These are phyloP conservation scores for Inga laurina DNA, from an alignment of 306 rosid genomes.

Conservation along the genomic window DNA sequence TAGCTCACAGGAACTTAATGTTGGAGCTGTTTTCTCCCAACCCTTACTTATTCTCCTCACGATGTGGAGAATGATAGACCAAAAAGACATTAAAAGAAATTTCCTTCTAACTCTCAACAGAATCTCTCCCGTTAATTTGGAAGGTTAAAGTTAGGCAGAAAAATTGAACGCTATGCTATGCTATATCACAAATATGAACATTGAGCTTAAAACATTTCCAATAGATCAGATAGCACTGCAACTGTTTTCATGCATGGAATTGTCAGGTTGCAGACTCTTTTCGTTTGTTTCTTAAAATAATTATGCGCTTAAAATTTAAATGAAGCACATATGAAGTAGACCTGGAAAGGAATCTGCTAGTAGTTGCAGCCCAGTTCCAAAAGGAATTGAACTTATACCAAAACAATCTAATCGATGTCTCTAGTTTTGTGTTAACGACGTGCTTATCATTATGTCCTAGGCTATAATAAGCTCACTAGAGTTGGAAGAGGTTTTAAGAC, in stretches of 20 bases:
- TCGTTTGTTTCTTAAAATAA: neutral
- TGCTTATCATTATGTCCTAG: neutral
- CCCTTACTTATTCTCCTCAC: neutral
- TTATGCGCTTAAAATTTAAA: neutral
- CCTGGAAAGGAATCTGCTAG: neutral
- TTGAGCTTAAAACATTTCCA: neutral
- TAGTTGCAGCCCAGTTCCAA: conserved; percentile 2
- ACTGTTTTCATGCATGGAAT: neutral
- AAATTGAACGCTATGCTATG: neutral
- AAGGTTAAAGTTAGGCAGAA: conserved; percentile 2
- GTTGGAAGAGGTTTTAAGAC: neutral
- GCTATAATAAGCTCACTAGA: too few species aligned
- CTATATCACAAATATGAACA: neutral
- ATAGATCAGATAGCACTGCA: neutral
- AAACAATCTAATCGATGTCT: neutral
- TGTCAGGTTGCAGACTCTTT: neutral
- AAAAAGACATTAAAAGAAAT: conserved; percentile 17
- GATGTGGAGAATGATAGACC: neutral
- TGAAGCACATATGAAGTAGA: neutral
- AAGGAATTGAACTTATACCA: neutral
- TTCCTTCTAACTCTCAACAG: neutral
- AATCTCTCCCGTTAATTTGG: neutral
- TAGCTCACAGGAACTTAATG: conserved; percentile 4
- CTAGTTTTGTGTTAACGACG: neutral
- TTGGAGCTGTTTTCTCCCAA: neutral